Evolutionary conservation across 1,284 basidiomycete species (phyloP).

Genomic region (Naganishia liquefaciens): DNA sequence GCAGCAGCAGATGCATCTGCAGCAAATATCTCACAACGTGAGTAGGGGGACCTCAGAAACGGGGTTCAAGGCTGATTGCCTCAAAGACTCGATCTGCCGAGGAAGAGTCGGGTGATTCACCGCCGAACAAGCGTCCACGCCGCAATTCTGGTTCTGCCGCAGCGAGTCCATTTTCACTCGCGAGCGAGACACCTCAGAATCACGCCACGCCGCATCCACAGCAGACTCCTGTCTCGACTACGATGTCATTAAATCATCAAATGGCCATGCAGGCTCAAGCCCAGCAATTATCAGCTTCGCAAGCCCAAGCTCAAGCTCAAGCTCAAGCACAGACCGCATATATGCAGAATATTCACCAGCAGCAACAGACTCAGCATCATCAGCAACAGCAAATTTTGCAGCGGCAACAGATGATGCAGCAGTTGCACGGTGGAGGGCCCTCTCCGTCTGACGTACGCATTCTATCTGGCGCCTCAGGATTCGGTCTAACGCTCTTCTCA

Average conservation of each 20-base stretch:
- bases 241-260: conserved; percentile 23
- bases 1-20: conserved; percentile 30
- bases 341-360: conserved; percentile 33
- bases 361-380: conserved; percentile 35
- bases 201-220: conserved; percentile 26
- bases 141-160: conserved; percentile 35
- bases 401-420: conserved; percentile 33
- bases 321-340: conserved; percentile 39
- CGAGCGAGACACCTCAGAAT: conserved; percentile 31
- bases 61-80: neutral
- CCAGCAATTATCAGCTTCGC: conserved; percentile 28
- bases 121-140: conserved; percentile 30
- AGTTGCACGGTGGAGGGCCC: conserved; percentile 23
- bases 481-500: neutral
- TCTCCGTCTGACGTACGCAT: conserved; percentile 13
- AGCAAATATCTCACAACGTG: conserved; percentile 30
- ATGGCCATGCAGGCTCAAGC: conserved; percentile 36
- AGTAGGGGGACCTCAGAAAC: neutral
- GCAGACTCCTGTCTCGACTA: conserved; percentile 19
- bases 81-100: conserved; percentile 53
- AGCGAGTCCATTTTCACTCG: conserved; percentile 35
- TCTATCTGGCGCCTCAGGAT: too few species aligned
- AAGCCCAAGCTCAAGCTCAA: conserved; percentile 40
- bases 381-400: conserved; percentile 35
- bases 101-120: conserved; percentile 34